Evolutionary conservation across 768 basidiomycete genomes (phyloP), one percentile per base, ranked within the genome.

Genomic region (Rhodotorula kratochvilovae): DNA sequence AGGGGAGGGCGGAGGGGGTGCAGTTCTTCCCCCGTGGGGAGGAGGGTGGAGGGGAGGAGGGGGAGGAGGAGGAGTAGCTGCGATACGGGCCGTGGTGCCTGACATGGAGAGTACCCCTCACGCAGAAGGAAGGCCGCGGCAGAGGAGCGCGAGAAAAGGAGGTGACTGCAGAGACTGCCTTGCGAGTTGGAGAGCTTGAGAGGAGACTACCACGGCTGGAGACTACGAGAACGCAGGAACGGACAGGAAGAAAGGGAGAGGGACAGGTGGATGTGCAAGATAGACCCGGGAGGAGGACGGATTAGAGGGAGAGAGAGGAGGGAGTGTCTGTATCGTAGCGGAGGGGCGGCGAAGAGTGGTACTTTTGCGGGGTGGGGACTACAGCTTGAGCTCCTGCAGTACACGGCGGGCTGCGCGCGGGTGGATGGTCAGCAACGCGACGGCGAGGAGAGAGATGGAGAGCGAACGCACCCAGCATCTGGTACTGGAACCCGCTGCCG

Each of bases 401-500:
- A 75, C 68, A 33, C 74, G 70, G 51, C 63, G 64, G 11, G 71
- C 74, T 71, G 65, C 4, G 12, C 45, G 36, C 0, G 23, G 35
- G 4, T 10, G 27, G 35, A 10, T 17, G 19, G 54, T 35, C 11
- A 31, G 53, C 53, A 31, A 3, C 2, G 27, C n/a, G 31, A 54
- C 4, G 11, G 35, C 33, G 43, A 66, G 8, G 21, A 42, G 2
- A 21, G 27, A 27, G 23, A 19, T 46, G 33, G 31, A 8, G 6
- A 35, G 25, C 23, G 1, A 23, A 67, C 74, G 39, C 33, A 77
- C 77, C 93, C 51, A 98, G 85, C 90, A 92, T 92, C 79, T 94
- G 92, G 81, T 98, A 97, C 81, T 96, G 92, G 93, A 93, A 97
- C 0, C 89, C 90, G 75, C 95, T 91, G 2, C 94, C 94, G 36